Percentiles rank a stretch among this genome's conserved stretches.
Evolutionary conservation across 2,329 filamentous ascomycete genomes (phyloP).

Genomic region (Elsinoe ampelina): DNA sequence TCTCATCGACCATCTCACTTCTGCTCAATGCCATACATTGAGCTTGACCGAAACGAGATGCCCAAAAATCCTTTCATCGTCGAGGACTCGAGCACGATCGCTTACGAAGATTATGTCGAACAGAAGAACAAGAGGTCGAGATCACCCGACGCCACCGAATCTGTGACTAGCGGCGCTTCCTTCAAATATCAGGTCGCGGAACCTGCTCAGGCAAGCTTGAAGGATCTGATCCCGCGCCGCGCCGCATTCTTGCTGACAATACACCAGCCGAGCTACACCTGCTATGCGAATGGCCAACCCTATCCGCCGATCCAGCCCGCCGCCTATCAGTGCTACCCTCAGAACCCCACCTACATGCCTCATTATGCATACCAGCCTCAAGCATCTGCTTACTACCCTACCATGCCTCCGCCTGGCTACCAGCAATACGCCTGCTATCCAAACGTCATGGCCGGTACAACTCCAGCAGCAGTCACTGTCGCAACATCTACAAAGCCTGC

Average conservation of each 20-base stretch:
- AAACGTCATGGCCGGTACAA: conserved; percentile 4
- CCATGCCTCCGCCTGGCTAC: not conserved
- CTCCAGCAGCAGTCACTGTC: conserved; percentile 8
- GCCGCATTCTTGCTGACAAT: not conserved
- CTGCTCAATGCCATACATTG: conserved; percentile 5
- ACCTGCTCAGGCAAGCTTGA: not conserved
- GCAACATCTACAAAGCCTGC: conserved; percentile 15
- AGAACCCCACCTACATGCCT: not conserved
- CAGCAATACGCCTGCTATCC: conserved; percentile 13
- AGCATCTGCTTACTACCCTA: not conserved
- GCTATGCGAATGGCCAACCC: not conserved
- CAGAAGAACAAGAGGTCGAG: conserved; percentile 4
- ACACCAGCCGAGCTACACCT: conserved; percentile 7
- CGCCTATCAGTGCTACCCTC: conserved; percentile 7
- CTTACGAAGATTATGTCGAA: conserved; percentile 13
- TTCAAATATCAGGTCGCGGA: conserved; percentile 1
- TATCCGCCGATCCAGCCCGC: not conserved
- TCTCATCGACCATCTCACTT: not conserved
- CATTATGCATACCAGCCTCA: conserved; percentile 9
- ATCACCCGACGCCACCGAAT: conserved; percentile 2
- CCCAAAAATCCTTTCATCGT: conserved; percentile 1
- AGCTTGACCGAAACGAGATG: not conserved
- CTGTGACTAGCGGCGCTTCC: not conserved
- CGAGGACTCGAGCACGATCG: conserved; percentile 13
- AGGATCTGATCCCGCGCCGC: not conserved